A percentile compares a stretch with the other conserved stretches of the same genome.
These are phyloP conservation scores for Citrus glauca DNA, from an alignment of 345 rosid genomes.

Conservation along the genomic window DNA sequence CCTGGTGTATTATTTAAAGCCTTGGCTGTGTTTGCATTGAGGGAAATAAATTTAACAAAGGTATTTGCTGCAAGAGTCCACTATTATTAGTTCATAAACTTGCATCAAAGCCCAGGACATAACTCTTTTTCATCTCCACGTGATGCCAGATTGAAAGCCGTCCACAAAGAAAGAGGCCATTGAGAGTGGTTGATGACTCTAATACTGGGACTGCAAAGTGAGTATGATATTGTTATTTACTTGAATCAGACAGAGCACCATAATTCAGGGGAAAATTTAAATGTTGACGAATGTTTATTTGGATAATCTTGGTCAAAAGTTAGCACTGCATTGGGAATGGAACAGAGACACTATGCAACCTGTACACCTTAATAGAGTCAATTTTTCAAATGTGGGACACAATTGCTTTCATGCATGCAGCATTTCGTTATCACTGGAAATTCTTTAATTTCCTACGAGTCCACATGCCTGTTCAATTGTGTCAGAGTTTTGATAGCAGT, in stretches of 20 bases:
- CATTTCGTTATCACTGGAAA: not conserved
- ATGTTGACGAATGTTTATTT: not conserved
- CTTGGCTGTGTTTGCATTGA: conserved; percentile 51
- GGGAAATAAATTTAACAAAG: conserved; percentile 48
- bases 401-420: not conserved
- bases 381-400: not conserved
- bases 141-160: conserved; percentile 45
- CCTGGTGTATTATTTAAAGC: conserved; percentile 56
- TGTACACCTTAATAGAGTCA: not conserved
- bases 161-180: conserved; percentile 47
- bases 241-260: not conserved
- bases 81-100: not conserved
- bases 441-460: not conserved
- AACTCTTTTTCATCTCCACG: not conserved
- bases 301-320: not conserved
- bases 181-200: conserved; percentile 52
- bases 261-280: not conserved
- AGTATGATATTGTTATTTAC: conserved; percentile 9
- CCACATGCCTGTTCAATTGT: not conserved
- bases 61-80: conserved; percentile 16
- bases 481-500: not conserved
- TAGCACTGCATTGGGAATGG: not conserved
- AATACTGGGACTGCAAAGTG: conserved; percentile 51
- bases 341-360: not conserved
- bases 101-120: not conserved